Evolutionary conservation across 805 yeast genomes (phyloP).

Genomic region (Cyberlindnera saturnus): DNA sequence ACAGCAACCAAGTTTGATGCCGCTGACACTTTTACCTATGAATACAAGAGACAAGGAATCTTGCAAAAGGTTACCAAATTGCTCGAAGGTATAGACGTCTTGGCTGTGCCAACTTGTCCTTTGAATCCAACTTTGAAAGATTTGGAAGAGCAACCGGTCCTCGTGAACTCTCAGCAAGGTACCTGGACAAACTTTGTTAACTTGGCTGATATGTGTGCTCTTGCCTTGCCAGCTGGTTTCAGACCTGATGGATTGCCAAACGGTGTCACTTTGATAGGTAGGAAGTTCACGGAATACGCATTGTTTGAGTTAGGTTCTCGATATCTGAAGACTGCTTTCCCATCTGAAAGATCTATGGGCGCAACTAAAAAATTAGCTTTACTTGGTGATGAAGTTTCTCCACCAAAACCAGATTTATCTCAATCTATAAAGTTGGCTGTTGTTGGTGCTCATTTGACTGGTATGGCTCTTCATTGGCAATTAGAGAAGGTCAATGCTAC

Average conservation of each 20-base stretch:
- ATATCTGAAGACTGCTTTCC: slow-evolving; percentile 46
- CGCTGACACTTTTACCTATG: slow-evolving; percentile 76
- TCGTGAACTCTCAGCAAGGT: slow-evolving; percentile 86
- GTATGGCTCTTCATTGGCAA: slow-evolving; percentile 93
- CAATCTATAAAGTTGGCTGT: slow-evolving; percentile 60
- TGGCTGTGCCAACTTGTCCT: slow-evolving; percentile 92
- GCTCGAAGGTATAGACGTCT: slow-evolving; percentile 59
- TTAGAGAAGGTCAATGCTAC: slow-evolving; percentile 76
- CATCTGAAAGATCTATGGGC: slow-evolving; percentile 54
- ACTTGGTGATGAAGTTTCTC: slow-evolving; percentile 39
- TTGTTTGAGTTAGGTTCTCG: slow-evolving; percentile 75
- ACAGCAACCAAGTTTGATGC: slow-evolving; percentile 78
- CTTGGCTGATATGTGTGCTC: slow-evolving; percentile 86
- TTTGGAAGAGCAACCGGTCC: slow-evolving; percentile 70
- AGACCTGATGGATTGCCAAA: slow-evolving; percentile 82
- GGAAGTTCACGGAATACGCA: slow-evolving; percentile 84
- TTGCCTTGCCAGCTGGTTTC: slow-evolving; percentile 90
- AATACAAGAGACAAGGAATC: slow-evolving; percentile 80
- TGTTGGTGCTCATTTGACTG: slow-evolving; percentile 91
- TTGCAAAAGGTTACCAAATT: slow-evolving; percentile 54
- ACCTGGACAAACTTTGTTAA: slow-evolving; percentile 98
- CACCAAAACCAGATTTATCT: slow-evolving; percentile 36
- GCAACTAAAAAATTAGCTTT: slow-evolving; percentile 29
- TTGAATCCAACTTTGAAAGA: slow-evolving; percentile 78
- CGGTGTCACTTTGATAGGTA: slow-evolving; percentile 82